A percentile compares a stretch with the other conserved stretches of the same genome.
These are phyloP conservation scores for Tuber umbilicatum DNA, from an alignment of 495 filamentous ascomycete genomes.

Conservation along the genomic window DNA sequence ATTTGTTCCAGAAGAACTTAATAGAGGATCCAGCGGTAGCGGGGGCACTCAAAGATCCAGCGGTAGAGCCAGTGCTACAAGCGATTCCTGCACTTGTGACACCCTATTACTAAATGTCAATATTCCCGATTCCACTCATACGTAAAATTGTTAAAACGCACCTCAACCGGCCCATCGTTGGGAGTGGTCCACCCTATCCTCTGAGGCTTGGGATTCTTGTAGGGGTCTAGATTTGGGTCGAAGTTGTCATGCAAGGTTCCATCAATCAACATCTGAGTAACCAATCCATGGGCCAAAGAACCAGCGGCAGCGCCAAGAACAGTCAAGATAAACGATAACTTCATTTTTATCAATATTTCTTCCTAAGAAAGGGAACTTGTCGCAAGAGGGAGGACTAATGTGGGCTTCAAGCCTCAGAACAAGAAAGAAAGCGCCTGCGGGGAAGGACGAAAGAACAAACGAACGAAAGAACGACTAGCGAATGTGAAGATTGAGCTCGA, in stretches of 20 bases:
- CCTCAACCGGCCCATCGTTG: slow-evolving; percentile 51
- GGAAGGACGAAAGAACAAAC: slow-evolving; percentile 11
- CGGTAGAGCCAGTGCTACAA: slow-evolving; percentile 57
- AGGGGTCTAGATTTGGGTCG: slow-evolving; percentile 45
- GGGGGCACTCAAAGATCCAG: slow-evolving; percentile 43
- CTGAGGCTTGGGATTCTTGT: slow-evolving; percentile 43
- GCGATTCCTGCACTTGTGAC: slow-evolving; percentile 55
- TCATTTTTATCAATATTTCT: slow-evolving; percentile 27
- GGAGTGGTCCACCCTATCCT: slow-evolving; percentile 51
- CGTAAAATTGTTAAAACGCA: not conserved
- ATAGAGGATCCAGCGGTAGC: slow-evolving; percentile 54
- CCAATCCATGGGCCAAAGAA: slow-evolving; percentile 58
- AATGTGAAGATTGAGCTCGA: slow-evolving; percentile 23
- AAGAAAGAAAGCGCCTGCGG: slow-evolving; percentile 17
- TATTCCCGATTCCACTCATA: not conserved
- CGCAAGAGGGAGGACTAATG: slow-evolving; percentile 11
- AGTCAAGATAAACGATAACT: slow-evolving; percentile 39
- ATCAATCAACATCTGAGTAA: slow-evolving; percentile 56
- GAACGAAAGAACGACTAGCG: slow-evolving; percentile 16
- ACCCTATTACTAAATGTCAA: slow-evolving; percentile 21
- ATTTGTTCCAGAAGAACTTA: slow-evolving; percentile 59
- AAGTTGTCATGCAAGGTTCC: slow-evolving; percentile 50
- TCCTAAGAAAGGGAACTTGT: slow-evolving; percentile 8
- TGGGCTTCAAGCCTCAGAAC: slow-evolving; percentile 34
- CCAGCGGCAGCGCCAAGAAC: slow-evolving; percentile 50